Conservation (phyloP, 2,329 filamentous ascomycete genomes). For the Plectosphaerella cucumerina region DNA sequence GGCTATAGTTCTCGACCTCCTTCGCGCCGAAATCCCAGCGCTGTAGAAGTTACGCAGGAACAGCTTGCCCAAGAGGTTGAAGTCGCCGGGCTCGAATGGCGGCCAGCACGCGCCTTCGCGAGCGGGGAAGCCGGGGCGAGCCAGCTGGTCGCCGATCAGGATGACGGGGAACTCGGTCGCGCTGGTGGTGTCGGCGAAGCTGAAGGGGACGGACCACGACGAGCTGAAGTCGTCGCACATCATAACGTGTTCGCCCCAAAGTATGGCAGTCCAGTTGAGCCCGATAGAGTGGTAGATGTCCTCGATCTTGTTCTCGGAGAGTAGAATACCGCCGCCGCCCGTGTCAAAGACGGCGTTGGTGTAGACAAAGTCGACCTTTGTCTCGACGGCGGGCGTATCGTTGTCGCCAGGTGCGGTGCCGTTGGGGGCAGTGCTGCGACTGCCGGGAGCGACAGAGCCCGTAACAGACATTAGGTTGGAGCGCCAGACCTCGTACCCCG, state of each 20-base stretch:
- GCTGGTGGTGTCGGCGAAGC: too few species aligned
- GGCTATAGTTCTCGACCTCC: too few species aligned
- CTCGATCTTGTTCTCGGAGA: slow-evolving; percentile 19
- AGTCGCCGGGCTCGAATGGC: slow-evolving; percentile 22
- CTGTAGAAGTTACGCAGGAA: slow-evolving; percentile 28
- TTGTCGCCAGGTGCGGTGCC: slow-evolving; percentile 6
- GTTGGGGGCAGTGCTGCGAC: too few species aligned
- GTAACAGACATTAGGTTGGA: slow-evolving; percentile 9
- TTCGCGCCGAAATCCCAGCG: slow-evolving; percentile 24
- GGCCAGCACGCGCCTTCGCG: slow-evolving; percentile 29
- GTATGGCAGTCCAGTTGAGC: slow-evolving; percentile 27
- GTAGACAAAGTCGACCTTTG: slow-evolving; percentile 2
- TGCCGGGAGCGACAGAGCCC: too few species aligned
- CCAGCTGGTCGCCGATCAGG: slow-evolving; percentile 25
- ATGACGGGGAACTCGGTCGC: slow-evolving; percentile 16
- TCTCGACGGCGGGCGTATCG: too few species aligned
- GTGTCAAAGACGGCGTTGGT: slow-evolving; percentile 25
- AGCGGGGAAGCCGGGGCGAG: slow-evolving; percentile 25
- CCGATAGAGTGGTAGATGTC: slow-evolving; percentile 27
- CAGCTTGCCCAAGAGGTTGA: slow-evolving; percentile 23
- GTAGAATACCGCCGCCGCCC: slow-evolving; percentile 19
- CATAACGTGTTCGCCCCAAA: slow-evolving; percentile 20
- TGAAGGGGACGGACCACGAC: slow-evolving; percentile 26
- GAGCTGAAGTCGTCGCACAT: slow-evolving; percentile 30
- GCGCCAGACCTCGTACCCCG: slow-evolving; percentile 26